phyloP scores from a whole-genome alignment of 345 rosid species.

The Acer saccharum region DNA sequence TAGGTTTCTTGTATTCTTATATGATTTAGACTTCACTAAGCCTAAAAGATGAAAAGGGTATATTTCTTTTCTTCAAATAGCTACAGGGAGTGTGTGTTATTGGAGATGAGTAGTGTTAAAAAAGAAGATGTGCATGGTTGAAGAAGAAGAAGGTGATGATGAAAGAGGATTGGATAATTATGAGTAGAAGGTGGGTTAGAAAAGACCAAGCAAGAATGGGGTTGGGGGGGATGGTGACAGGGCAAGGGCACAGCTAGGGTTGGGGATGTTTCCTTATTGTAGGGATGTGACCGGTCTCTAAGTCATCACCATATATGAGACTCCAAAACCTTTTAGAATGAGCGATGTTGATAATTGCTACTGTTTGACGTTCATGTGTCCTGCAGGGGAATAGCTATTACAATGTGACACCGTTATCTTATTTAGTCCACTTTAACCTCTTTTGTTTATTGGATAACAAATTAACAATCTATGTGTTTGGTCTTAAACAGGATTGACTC shows the following conservation, averaged over 20 bases:
- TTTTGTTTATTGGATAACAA: not conserved
- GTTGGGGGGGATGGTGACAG: slow-evolving; percentile 42
- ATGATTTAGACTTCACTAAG: slow-evolving; percentile 27
- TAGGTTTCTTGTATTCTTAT: slow-evolving; percentile 22
- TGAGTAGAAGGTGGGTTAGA: slow-evolving; percentile 21
- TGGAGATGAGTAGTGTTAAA: not conserved
- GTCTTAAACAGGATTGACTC: no score
- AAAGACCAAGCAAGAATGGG: slow-evolving; percentile 30
- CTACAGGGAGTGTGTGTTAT: not conserved
- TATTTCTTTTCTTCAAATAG: not conserved
- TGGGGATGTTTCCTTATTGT: slow-evolving; percentile 54
- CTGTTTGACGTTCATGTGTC: slow-evolving; percentile 15
- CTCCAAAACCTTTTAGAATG: slow-evolving; percentile 21
- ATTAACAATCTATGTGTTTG: not conserved
- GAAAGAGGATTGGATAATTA: slow-evolving; percentile 20
- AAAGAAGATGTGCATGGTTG: slow-evolving; percentile 15
- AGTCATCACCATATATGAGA: slow-evolving; percentile 38
- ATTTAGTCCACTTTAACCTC: not conserved
- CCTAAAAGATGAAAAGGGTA: slow-evolving; percentile 23
- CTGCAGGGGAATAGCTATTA: slow-evolving; percentile 6
- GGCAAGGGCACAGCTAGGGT: slow-evolving; percentile 58
- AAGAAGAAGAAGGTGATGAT: not conserved
- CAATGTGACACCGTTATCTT: not conserved
- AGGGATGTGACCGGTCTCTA: slow-evolving; percentile 53
- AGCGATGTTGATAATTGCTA: slow-evolving; percentile 17